Conservation (phyloP, 495 filamentous ascomycete species). For the Penicillium flavigenum region DNA sequence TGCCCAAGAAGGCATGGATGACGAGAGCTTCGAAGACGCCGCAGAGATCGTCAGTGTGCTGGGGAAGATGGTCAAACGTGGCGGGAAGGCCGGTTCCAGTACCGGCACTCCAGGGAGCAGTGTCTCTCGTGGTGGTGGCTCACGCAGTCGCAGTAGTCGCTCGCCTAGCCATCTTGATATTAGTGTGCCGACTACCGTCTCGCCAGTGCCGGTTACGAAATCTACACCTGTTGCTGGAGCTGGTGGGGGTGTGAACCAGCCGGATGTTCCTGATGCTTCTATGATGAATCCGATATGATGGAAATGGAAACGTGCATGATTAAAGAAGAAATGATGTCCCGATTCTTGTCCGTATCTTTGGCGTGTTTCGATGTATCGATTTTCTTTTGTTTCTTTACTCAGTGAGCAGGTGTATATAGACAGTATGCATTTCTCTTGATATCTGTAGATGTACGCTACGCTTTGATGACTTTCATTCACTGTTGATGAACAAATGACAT, state of each 20-base stretch:
- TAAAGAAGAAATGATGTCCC: constrained; percentile 17
- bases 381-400: background rate
- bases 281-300: constrained; percentile 48
- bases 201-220: constrained; percentile 27
- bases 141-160: constrained; percentile 37
- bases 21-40: constrained; percentile 80
- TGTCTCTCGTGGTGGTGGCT: constrained; percentile 30
- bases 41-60: constrained; percentile 72
- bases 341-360: constrained; percentile 1
- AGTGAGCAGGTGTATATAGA: background rate
- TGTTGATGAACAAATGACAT: background rate
- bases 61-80: constrained; percentile 75
- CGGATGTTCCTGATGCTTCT: constrained; percentile 37
- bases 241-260: constrained; percentile 14
- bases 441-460: background rate
- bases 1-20: constrained; percentile 85
- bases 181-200: constrained; percentile 28
- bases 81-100: constrained; percentile 41
- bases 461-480: background rate
- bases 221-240: constrained; percentile 17
- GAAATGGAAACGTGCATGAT: background rate
- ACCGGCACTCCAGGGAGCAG: constrained; percentile 25
- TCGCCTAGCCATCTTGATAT: constrained; percentile 29
- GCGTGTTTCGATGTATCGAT: background rate
- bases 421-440: background rate